Evolutionary conservation across 768 basidiomycete genomes (phyloP).

Genomic region (Xanthoconium stramineum): DNA sequence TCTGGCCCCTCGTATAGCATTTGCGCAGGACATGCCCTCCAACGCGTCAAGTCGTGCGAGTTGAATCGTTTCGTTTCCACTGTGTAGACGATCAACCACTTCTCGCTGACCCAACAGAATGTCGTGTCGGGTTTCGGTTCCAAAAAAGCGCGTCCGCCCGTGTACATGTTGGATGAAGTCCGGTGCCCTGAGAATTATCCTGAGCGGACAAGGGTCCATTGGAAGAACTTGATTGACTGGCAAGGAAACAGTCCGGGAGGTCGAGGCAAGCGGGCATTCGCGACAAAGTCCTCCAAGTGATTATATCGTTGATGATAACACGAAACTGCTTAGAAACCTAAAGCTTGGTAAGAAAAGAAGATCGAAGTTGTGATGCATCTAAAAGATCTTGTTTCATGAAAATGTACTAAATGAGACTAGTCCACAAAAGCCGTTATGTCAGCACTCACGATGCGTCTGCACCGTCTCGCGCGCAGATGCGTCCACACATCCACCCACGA

Average conservation of each 20-base stretch:
- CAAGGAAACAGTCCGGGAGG: neutral
- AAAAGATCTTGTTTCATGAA: neutral
- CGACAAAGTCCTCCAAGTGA: neutral
- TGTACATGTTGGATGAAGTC: neutral
- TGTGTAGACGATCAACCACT: neutral
- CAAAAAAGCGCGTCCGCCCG: neutral
- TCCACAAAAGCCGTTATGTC: neutral
- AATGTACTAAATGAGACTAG: neutral
- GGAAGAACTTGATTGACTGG: neutral
- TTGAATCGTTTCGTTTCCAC: neutral
- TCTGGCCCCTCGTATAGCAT: neutral
- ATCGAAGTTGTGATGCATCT: neutral
- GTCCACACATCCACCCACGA: slow-evolving; percentile 11
- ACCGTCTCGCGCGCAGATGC: neutral
- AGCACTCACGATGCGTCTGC: neutral
- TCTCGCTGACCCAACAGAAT: neutral
- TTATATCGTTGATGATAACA: neutral
- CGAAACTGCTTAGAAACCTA: neutral
- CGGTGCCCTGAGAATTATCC: neutral
- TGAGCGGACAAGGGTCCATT: neutral
- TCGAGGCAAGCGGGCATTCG: neutral
- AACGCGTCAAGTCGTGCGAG: neutral
- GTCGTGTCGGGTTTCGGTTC: neutral
- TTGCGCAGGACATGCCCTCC: neutral
- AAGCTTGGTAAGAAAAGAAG: neutral